Percentiles rank a stretch among this genome's conserved stretches.
Conservation (phyloP, 2,329 filamentous ascomycete genomes). For the Venturia pyrina region DNA sequence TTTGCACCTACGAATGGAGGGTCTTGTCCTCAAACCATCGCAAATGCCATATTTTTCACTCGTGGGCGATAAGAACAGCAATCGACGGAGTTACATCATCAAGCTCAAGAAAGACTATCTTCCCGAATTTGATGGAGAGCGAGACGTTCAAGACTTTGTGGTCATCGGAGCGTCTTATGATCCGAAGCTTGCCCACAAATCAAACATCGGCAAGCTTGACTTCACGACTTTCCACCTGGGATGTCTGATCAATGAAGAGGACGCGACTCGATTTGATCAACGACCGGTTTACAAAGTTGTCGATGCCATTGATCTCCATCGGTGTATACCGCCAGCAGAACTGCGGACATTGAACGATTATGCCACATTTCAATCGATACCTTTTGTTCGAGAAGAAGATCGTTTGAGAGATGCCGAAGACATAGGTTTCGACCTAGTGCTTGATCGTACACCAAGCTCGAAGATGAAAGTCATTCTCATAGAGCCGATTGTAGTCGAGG, state of each 20-base stretch:
- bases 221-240: constrained; percentile 79
- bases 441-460: constrained; percentile 8
- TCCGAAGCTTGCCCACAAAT: constrained; percentile 48
- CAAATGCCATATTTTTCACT: constrained; percentile 62
- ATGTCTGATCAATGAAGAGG: constrained; percentile 60
- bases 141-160: constrained; percentile 59
- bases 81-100: constrained; percentile 45
- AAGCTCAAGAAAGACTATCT: constrained; percentile 88
- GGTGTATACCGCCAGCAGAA: constrained; percentile 36
- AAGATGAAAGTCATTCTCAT: constrained; percentile 49
- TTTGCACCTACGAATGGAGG: constrained; percentile 61
- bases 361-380: constrained; percentile 28
- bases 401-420: constrained; percentile 18
- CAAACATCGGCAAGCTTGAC: constrained; percentile 43
- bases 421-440: constrained; percentile 15
- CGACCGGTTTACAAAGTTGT: constrained; percentile 57
- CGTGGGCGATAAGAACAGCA: constrained; percentile 16
- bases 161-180: constrained; percentile 68
- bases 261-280: constrained; percentile 40
- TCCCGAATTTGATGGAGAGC: constrained; percentile 62
- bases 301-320: constrained; percentile 38
- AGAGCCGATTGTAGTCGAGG: constrained; percentile 65
- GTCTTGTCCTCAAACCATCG: constrained; percentile 66
- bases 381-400: constrained; percentile 15
- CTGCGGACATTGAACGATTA: constrained; percentile 33